Evolutionary conservation across 441 rosid genomes (phyloP), one percentile per base, ranked within the genome.

Genomic region (Eutrema salsugineum): DNA sequence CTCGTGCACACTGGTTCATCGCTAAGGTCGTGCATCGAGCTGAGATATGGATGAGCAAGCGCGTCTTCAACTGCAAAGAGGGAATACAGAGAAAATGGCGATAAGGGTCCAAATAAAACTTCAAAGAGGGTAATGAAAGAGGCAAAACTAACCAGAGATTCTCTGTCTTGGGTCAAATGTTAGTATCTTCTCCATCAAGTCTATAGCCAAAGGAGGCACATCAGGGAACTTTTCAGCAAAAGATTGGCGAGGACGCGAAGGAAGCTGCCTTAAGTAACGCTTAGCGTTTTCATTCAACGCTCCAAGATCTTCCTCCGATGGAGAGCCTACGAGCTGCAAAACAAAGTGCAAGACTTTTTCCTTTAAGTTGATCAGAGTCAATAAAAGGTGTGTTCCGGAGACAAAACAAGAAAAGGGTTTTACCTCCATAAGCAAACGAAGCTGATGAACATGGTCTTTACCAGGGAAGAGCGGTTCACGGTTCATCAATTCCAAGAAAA

Each of bases 401-500:
- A 22, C 38, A 12, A 28, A 7, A 1, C 8, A 19, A 22, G 11
- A 49, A 51, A 19, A 16, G 20, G 49, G n/a, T 73, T 24, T 27
- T 12, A 82, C 98, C 93, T 93, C 93, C 83, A 91, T 66, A 63
- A 89, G 81, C 79, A 93, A 73, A 72, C 84, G 96, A 40, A 93
- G 85, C 83, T 89, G 96, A 66, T 91, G 92, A 64, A 79, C 94
- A 32, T 83, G 90, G 73, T 93, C 91, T 57, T 88, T 79, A 49
- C 98, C 98, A 17, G 96, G 94, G 82, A 93, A 93, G 53, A 93
- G 66, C 19, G 97, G 94, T 75, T 83, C 75, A 32, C 94, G 80
- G 74, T 83, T 89, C 82, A 89, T 76, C 79, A 88, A 44, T 77
- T 93, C 96, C 91, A 91, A 82, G 73, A 89, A 91, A 64, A 93